These are phyloP conservation scores for Plasmodium knowlesi DNA, from an alignment of 169 alveolate genomes.

Conservation along the genomic window DNA sequence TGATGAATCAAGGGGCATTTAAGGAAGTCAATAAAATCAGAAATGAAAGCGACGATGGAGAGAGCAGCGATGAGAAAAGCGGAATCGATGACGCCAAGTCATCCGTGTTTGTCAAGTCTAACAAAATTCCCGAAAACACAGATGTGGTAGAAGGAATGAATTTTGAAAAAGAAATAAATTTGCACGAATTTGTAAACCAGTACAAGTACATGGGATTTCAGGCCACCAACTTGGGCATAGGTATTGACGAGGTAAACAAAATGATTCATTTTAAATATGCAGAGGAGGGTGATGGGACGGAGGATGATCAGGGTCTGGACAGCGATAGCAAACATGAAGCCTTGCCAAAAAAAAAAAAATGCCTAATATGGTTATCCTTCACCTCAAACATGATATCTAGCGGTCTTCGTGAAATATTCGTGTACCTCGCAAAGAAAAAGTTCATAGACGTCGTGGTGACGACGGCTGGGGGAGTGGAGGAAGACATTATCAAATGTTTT, in stretches of 20 bases:
- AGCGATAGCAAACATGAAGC: slow-evolving; percentile 78
- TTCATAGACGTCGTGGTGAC: slow-evolving; percentile 96
- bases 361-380: slow-evolving; percentile 96
- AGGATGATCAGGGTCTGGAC: slow-evolving; percentile 58
- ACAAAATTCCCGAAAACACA: slow-evolving; percentile 76
- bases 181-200: slow-evolving; percentile 77
- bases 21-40: slow-evolving; percentile 55
- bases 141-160: slow-evolving; percentile 78
- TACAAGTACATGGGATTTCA: slow-evolving; percentile 84
- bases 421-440: slow-evolving; percentile 93
- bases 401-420: slow-evolving; percentile 96
- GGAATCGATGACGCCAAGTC: slow-evolving; percentile 38
- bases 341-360: slow-evolving; percentile 88
- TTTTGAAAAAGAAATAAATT: slow-evolving; percentile 75
- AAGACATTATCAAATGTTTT: slow-evolving; percentile 98
- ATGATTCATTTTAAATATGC: slow-evolving; percentile 80
- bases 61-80: slow-evolving; percentile 15
- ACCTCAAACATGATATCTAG: slow-evolving; percentile 97
- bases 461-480: slow-evolving; percentile 99
- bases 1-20: slow-evolving; percentile 17
- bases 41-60: slow-evolving; percentile 31
- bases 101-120: slow-evolving; percentile 74
- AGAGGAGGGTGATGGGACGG: slow-evolving; percentile 25
- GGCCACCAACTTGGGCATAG: slow-evolving; percentile 85
- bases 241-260: slow-evolving; percentile 83